Conservation (phyloP, 352 stramenopile genomes). For the Pythium inflatum region DNA sequence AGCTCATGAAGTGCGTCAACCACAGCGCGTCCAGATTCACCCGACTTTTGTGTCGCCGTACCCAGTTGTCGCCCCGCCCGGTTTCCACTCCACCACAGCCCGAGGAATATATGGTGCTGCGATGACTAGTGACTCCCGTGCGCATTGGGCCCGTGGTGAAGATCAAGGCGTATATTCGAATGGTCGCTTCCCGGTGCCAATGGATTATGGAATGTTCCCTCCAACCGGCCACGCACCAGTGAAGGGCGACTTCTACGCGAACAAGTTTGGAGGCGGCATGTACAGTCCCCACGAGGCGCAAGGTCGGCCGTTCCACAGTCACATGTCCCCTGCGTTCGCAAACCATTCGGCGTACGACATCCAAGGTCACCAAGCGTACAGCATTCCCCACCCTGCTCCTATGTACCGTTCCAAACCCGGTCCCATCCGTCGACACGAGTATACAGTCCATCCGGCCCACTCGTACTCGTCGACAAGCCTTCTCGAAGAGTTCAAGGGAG, state of each 20-base stretch:
- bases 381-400: slow-evolving; percentile 1
- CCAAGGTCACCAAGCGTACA: slow-evolving; percentile 23
- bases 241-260: slow-evolving; percentile 24
- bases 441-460: slow-evolving; percentile 57
- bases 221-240: background rate
- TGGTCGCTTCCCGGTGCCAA: slow-evolving; percentile 10
- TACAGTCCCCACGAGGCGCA: slow-evolving; percentile 19
- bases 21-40: slow-evolving; percentile 23
- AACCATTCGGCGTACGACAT: slow-evolving; percentile 8
- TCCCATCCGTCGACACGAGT: slow-evolving; percentile 16
- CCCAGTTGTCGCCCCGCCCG: slow-evolving; percentile 22
- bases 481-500: slow-evolving; percentile 80
- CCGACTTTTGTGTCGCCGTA: slow-evolving; percentile 4
- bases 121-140: slow-evolving; percentile 15
- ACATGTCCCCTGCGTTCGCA: slow-evolving; percentile 7
- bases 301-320: slow-evolving; percentile 9
- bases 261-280: slow-evolving; percentile 7
- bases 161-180: background rate
- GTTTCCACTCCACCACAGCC: slow-evolving; percentile 21
- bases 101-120: slow-evolving; percentile 24
- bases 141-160: slow-evolving; percentile 9
- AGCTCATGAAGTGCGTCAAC: slow-evolving; percentile 22
- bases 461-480: slow-evolving; percentile 75
- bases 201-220: slow-evolving; percentile 17
- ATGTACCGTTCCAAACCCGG: slow-evolving; percentile 29